Percentiles rank a stretch among this genome's conserved stretches.
Evolutionary conservation across 306 rosid genomes (phyloP).

Genomic region (Hippophae rhamnoides): DNA sequence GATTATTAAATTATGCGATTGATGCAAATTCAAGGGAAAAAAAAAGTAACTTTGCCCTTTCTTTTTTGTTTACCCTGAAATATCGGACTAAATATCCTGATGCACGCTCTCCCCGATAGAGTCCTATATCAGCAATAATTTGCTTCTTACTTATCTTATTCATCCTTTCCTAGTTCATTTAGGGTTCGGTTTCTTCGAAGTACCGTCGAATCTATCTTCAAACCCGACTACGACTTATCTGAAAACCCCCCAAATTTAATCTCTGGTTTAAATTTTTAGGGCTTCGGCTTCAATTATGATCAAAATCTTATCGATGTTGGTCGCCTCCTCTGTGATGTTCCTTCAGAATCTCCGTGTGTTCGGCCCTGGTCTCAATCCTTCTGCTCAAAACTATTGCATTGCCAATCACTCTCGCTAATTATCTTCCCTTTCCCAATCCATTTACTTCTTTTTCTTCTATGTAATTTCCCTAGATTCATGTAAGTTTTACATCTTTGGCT

Average conservation of each 20-base stretch:
- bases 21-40: no score
- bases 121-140: no score
- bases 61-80: no score
- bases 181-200: no score
- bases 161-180: no score
- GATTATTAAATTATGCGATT: no score
- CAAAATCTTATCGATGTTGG: slow-evolving; percentile 21
- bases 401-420: slow-evolving; percentile 86
- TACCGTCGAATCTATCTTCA: neutral
- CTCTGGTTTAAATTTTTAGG: neutral
- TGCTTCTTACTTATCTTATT: no score
- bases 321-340: slow-evolving; percentile 22
- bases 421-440: neutral
- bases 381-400: slow-evolving; percentile 57
- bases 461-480: slow-evolving; percentile 13
- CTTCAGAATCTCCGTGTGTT: slow-evolving; percentile 69
- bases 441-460: neutral
- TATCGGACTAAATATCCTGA: no score
- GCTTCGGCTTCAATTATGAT: slow-evolving; percentile 34
- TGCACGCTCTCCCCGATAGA: no score
- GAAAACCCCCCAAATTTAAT: no score
- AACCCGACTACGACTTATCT: neutral
- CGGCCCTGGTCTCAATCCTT: slow-evolving; percentile 99
- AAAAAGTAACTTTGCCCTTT: no score
- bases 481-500: slow-evolving; percentile 15